Evolutionary conservation across 2,329 filamentous ascomycete genomes (phyloP).

Genomic region (Ophiostoma quercus): DNA sequence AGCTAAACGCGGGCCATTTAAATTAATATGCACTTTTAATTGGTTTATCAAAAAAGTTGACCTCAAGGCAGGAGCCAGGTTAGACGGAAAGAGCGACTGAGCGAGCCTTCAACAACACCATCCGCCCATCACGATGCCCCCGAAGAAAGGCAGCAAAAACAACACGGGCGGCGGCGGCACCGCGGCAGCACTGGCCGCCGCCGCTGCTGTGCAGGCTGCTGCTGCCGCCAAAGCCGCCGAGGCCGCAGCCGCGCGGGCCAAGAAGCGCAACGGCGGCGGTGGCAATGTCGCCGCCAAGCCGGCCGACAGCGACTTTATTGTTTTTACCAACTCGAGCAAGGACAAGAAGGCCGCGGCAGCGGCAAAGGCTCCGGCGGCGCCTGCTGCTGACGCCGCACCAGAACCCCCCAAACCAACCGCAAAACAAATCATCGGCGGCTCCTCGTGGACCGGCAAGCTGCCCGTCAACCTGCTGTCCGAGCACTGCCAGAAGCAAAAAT

Average conservation of each 20-base stretch:
- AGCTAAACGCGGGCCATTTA: neutral
- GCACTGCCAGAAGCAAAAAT: conserved; percentile 92
- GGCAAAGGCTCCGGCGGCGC: neutral
- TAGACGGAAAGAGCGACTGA: neutral
- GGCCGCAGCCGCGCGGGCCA: conserved; percentile 16
- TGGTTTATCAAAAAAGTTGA: neutral
- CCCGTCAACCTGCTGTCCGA: conserved; percentile 90
- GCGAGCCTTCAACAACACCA: conserved; percentile 3
- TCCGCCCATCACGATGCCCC: conserved; percentile 18
- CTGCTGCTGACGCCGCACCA: neutral
- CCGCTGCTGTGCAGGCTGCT: conserved; percentile 20
- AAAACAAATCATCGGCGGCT: conserved; percentile 83
- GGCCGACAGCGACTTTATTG: conserved; percentile 49
- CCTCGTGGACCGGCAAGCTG: conserved; percentile 95
- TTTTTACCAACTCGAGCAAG: conserved; percentile 55
- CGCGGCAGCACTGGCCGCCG: conserved; percentile 16
- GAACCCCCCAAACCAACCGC: conserved; percentile 57
- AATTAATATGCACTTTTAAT: neutral
- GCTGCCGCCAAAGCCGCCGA: conserved; percentile 15
- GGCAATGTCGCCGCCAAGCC: conserved; percentile 25
- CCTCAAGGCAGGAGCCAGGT: no score
- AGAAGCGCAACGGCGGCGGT: conserved; percentile 23
- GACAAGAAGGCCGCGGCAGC: conserved; percentile 40
- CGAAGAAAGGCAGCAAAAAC: conserved; percentile 23
- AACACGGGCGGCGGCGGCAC: conserved; percentile 17